Conservation (phyloP, 768 basidiomycete genomes). For the Hypholoma fasciculare region DNA sequence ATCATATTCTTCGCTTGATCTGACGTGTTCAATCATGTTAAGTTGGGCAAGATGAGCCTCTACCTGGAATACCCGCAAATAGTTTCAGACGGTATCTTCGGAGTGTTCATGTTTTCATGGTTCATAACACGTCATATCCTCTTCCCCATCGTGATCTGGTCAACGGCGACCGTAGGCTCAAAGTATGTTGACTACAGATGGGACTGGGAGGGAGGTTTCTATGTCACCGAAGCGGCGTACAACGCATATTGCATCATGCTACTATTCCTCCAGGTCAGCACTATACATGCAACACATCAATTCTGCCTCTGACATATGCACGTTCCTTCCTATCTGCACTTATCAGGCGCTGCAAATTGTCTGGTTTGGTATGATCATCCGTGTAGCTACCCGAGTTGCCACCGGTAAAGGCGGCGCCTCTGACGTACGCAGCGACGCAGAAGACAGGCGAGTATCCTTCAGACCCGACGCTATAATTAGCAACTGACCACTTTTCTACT, state of each 20-base stretch:
- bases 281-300: background rate
- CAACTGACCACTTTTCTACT: constrained; percentile 8
- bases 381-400: constrained; percentile 79
- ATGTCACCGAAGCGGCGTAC: constrained; percentile 46
- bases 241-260: constrained; percentile 55
- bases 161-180: constrained; percentile 52
- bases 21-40: constrained; percentile 8
- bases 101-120: constrained; percentile 86
- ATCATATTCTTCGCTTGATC: background rate
- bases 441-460: constrained; percentile 42
- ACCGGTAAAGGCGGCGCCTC: constrained; percentile 67
- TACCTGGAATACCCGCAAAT: constrained; percentile 70
- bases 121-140: constrained; percentile 85
- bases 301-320: constrained; percentile 6
- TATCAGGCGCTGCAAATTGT: constrained; percentile 67
- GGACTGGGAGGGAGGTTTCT: constrained; percentile 59
- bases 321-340: background rate
- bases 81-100: constrained; percentile 76
- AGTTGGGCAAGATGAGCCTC: constrained; percentile 93
- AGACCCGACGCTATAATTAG: constrained; percentile 4
- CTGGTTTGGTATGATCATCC: constrained; percentile 88
- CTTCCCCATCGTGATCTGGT: constrained; percentile 71
- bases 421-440: constrained; percentile 86
- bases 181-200: constrained; percentile 52
- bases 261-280: constrained; percentile 56